phyloP scores from a whole-genome alignment of 2,329 filamentous ascomycete genomes.

The Diaporthe sp. region DNA sequence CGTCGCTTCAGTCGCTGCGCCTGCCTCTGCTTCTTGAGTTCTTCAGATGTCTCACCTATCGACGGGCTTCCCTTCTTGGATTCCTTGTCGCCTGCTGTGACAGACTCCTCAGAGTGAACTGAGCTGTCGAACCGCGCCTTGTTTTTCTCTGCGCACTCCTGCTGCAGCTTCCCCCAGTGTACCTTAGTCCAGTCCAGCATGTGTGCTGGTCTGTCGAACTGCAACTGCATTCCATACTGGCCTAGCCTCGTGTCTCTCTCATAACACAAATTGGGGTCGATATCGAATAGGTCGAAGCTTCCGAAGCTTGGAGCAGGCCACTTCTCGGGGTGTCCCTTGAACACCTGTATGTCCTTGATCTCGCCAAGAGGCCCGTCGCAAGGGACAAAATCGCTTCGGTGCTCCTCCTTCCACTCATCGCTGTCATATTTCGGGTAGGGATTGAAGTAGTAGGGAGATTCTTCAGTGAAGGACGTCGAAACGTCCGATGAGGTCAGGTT shows the following conservation, averaged over 20 bases:
- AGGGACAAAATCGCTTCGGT: constrained; percentile 70
- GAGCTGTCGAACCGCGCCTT: constrained; percentile 69
- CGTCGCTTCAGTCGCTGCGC: constrained; percentile 29
- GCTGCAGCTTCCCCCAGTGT: constrained; percentile 79
- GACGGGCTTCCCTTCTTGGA: constrained; percentile 46
- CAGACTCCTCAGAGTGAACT: not conserved
- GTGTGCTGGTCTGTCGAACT: constrained; percentile 60
- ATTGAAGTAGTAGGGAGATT: constrained; percentile 71
- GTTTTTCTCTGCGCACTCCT: constrained; percentile 76
- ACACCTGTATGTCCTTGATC: constrained; percentile 74
- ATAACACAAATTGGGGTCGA: constrained; percentile 75
- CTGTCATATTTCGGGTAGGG: constrained; percentile 81
- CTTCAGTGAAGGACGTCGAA: constrained; percentile 54
- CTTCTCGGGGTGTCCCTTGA: constrained; percentile 69
- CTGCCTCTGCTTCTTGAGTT: constrained; percentile 40
- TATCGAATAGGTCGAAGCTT: constrained; percentile 69
- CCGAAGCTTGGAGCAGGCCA: constrained; percentile 75
- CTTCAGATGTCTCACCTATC: constrained; percentile 36
- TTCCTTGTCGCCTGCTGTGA: constrained; percentile 50
- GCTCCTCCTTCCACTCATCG: constrained; percentile 68
- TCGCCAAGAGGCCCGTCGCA: constrained; percentile 76
- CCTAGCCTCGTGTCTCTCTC: constrained; percentile 79
- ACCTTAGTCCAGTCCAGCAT: constrained; percentile 72
- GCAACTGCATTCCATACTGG: constrained; percentile 70
- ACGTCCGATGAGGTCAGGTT: constrained; percentile 47